Evolutionary conservation across 2,329 filamentous ascomycete genomes (phyloP), one percentile per base, ranked within the genome.

Genomic region (Fonsecaea pedrosoi): DNA sequence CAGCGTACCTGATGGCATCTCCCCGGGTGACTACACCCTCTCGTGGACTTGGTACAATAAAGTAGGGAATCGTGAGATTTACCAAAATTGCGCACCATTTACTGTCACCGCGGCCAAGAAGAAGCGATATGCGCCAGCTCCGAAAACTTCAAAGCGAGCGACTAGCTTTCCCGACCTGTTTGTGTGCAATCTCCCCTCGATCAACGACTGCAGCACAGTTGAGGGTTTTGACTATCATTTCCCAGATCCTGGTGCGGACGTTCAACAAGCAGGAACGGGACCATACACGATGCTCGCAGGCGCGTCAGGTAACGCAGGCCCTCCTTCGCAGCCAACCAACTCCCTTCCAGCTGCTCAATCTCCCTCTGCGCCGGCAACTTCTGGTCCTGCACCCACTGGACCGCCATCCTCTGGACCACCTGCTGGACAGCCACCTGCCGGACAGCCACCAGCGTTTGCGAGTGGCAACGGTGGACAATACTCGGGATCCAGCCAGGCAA

Each of bases 21-120:
- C 89, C 8, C 81, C 89, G 1, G 95, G 94, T 3, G 85, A 93
- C 48, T 94, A 91, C 32, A 91, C 89, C 0, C 83, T 98, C 4
- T 92, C 92, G 0, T 98, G 94, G 93, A 92, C 92, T 0, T 98
- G 95, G 95, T 88, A 96, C 79, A 98, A 98, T 79, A 90, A 90
- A 67, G 75, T 96, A 9, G 95, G 95, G 2, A 97, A 97, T 82
- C 89, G 94, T 0, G 95, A 98, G 77, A 92, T 97, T 85, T 97
- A 98, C 84, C 96, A 97, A 93, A 96, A 97, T 85, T 99, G 94
- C 73, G 92, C 90, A 0, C 87, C 92, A 0, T 78, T 96, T 56
- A 85, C 83, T 0, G 83, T 98, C 30, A 86, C 86, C 0, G 80
- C 78, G 3, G 79, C 80, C 25, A 78, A 81, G 1, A 76, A 78